phyloP scores from a whole-genome alignment of 345 rosid genomes.

The Luvunga scandens region DNA sequence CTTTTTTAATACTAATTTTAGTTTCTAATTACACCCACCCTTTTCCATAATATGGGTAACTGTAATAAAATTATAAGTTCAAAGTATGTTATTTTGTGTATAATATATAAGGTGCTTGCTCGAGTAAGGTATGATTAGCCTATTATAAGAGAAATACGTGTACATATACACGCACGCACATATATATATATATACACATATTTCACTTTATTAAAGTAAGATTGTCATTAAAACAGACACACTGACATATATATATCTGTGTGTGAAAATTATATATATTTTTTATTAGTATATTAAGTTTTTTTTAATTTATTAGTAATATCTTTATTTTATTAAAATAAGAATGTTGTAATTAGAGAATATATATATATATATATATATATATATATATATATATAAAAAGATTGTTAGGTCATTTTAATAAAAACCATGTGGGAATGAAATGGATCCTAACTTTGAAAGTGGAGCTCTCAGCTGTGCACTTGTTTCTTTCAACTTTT shows the following conservation, averaged over 20 bases:
- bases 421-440: not conserved
- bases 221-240: too few species aligned
- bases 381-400: too few species aligned
- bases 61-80: not conserved
- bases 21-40: not conserved
- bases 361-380: too few species aligned
- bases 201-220: too few species aligned
- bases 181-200: too few species aligned
- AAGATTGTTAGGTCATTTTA: slow-evolving; percentile 6
- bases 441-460: slow-evolving; percentile 9
- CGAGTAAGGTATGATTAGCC: slow-evolving; percentile 18
- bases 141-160: not conserved
- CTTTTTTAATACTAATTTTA: not conserved
- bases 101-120: not conserved
- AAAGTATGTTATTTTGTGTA: not conserved
- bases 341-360: too few species aligned
- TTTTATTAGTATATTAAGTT: too few species aligned
- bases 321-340: too few species aligned
- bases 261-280: too few species aligned
- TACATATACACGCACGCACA: too few species aligned
- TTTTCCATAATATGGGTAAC: not conserved
- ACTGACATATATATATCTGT: too few species aligned
- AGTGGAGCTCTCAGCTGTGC: slow-evolving; percentile 10
- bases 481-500: slow-evolving; percentile 9
- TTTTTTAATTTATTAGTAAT: too few species aligned